phyloP scores from a whole-genome alignment of 805 yeast genomes.

The Candida khao-thaluensis region DNA sequence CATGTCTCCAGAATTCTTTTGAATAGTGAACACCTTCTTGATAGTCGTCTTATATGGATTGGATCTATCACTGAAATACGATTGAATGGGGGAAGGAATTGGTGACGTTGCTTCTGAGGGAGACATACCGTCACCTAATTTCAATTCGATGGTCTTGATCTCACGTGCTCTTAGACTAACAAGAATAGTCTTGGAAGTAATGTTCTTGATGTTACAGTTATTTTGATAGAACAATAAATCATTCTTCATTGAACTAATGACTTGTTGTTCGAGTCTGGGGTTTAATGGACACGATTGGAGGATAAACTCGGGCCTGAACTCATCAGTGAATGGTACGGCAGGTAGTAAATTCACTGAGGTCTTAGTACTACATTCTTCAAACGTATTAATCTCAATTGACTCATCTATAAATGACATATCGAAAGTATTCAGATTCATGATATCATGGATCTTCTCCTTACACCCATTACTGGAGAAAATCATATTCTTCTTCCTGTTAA shows the following conservation, averaged over 20 bases:
- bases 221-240: slow-evolving; percentile 47
- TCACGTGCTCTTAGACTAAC: slow-evolving; percentile 46
- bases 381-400: slow-evolving; percentile 7
- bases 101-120: slow-evolving; percentile 11
- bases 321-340: slow-evolving; percentile 45
- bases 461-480: slow-evolving; percentile 17
- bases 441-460: slow-evolving; percentile 21
- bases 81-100: slow-evolving; percentile 10
- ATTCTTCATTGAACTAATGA: slow-evolving; percentile 51
- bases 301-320: slow-evolving; percentile 51
- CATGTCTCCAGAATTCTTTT: slow-evolving; percentile 31
- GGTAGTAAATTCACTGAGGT: slow-evolving; percentile 25
- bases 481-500: slow-evolving; percentile 24
- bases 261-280: slow-evolving; percentile 49
- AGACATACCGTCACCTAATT: slow-evolving; percentile 20
- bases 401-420: slow-evolving; percentile 1
- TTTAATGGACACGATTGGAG: slow-evolving; percentile 56
- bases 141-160: slow-evolving; percentile 44
- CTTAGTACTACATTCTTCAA: not conserved
- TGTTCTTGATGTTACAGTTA: slow-evolving; percentile 29
- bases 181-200: slow-evolving; percentile 38
- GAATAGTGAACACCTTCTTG: slow-evolving; percentile 36
- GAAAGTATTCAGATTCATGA: slow-evolving; percentile 19
- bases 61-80: slow-evolving; percentile 10
- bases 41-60: slow-evolving; percentile 35